Evolutionary conservation across 2,329 filamentous ascomycete genomes (phyloP).

Genomic region (Trichoderma hamatum): DNA sequence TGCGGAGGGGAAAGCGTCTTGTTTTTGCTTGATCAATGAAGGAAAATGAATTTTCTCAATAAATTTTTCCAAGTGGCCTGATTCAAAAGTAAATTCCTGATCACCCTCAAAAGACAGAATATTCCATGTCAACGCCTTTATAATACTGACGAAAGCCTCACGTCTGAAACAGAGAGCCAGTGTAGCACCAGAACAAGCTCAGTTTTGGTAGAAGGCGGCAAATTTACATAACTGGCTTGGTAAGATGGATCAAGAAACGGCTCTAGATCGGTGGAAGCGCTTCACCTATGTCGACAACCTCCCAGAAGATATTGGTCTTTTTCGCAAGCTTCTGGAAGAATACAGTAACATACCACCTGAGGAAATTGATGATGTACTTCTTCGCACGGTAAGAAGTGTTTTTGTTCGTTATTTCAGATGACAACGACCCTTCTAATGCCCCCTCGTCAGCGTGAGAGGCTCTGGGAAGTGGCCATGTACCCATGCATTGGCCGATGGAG

Average conservation of each 20-base stretch:
- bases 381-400: neutral
- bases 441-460: neutral
- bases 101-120: neutral
- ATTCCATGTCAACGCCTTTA: neutral
- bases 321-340: neutral
- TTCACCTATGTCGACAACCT: neutral
- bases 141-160: neutral
- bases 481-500: slow-evolving; percentile 11
- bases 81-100: neutral
- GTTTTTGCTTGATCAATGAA: neutral
- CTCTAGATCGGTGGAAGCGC: neutral
- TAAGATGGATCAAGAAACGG: neutral
- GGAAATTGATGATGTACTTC: neutral
- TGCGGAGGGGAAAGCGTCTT: neutral
- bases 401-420: neutral
- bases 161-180: neutral
- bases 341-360: slow-evolving; percentile 2
- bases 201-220: neutral
- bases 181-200: neutral
- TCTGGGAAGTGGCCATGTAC: slow-evolving; percentile 16
- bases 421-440: neutral
- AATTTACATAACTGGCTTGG: neutral
- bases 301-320: neutral
- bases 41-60: neutral
- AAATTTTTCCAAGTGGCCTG: neutral